Evolutionary conservation across 2,329 filamentous ascomycete species (phyloP), one percentile per base, ranked within the genome.

Genomic region (Leptographium radiaticola): DNA sequence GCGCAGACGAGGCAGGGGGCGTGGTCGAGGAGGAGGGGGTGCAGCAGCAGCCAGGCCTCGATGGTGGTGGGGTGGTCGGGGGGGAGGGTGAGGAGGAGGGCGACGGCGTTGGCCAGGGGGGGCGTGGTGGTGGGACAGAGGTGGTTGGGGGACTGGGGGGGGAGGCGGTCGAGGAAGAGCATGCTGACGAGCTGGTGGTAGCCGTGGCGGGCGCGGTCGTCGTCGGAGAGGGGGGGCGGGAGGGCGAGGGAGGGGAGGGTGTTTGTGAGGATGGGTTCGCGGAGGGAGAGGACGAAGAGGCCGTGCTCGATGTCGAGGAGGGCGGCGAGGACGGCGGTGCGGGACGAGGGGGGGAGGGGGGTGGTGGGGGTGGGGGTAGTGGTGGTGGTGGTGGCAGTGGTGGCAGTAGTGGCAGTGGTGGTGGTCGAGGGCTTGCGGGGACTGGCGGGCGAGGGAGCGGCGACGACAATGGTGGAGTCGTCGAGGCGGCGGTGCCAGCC

Each of bases 11-110:
- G 6, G 11, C 50, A 52, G 9, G 50, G 50, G 33, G 31, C 8
- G 42, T 52, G 50, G 40, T 52, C 42, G 30, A 46, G 42, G 4
- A 52, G 33, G 13, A 38, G 50, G 5, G 50, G 42, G 8, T 46
- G 50, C 42, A 52, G 30, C 50, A 52, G 42, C 33, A 52, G 18
- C 50, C 50, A 52, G 50, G 50, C 50, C 33, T 52, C 50, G 2
- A 39, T 42, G 31, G 50, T n/a, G 16, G 34, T 13, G n/a, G 42
- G 31, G 12, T 36, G 42, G 42, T 33, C 50, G n/a, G 33, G 13
- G 4, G 40, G 42, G 13, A 52, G 31, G 2, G 50, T 2, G 6
- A 13, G 42, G 16, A 52, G 50, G 1, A 52, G 4, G 13, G 42
- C 18, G 10, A 46, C 30, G 16, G 18, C 31, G n/a, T 12, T 6